Evolutionary conservation across 2,329 filamentous ascomycete genomes (phyloP).

Genomic region (Colletotrichum siamense): DNA sequence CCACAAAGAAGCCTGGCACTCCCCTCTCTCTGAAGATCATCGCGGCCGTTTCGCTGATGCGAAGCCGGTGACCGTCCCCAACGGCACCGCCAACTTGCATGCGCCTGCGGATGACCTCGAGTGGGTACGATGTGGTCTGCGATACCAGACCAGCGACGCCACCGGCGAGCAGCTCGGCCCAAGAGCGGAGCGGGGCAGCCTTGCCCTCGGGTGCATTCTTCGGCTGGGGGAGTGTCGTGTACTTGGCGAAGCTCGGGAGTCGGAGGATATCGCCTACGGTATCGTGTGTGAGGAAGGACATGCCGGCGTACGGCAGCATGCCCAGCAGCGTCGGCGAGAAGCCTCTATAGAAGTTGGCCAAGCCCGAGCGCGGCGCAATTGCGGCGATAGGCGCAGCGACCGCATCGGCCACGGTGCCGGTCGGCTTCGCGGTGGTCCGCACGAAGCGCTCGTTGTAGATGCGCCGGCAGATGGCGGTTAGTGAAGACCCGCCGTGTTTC

Average conservation of each 20-base stretch:
- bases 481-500: conserved; percentile 72
- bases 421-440: conserved; percentile 31
- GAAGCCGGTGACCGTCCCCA: conserved; percentile 81
- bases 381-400: conserved; percentile 46
- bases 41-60: conserved; percentile 78
- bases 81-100: conserved; percentile 98
- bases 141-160: conserved; percentile 87
- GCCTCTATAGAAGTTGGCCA: conserved; percentile 93
- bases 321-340: conserved; percentile 90
- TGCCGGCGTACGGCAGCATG: conserved; percentile 96
- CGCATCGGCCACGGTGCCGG: conserved; percentile 46
- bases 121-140: conserved; percentile 90
- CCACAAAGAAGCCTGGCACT: conserved; percentile 85
- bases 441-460: conserved; percentile 82
- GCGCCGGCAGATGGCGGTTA: conserved; percentile 78
- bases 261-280: conserved; percentile 86
- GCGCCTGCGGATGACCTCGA: conserved; percentile 88
- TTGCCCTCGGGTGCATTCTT: conserved; percentile 61
- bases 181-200: conserved; percentile 76
- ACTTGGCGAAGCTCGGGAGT: conserved; percentile 66
- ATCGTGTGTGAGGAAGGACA: conserved; percentile 96
- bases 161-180: conserved; percentile 85
- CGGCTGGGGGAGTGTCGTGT: conserved; percentile 76
- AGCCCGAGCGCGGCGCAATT: conserved; percentile 66
- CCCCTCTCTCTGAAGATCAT: conserved; percentile 81